Evolutionary conservation across 345 rosid species (phyloP), one percentile per base, ranked within the genome.

Genomic region (Acer saccharum): DNA sequence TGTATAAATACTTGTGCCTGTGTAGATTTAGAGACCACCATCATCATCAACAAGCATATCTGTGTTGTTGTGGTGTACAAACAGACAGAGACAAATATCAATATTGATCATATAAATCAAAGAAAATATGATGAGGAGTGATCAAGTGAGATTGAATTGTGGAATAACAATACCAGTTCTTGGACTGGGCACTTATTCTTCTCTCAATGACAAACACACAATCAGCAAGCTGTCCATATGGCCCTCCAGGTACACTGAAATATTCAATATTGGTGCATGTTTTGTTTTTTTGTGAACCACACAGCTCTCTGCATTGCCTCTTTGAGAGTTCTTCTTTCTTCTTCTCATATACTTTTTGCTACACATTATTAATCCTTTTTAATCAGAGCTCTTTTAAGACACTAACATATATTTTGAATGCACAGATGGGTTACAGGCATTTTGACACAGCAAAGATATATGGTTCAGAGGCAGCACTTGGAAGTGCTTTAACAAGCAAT

Each of bases 391-490:
- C n/a, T n/a, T n/a, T n/a, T n/a, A n/a, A n/a, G n/a, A n/a, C n/a
- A n/a, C n/a, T n/a, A n/a, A n/a, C n/a, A n/a, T n/a, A n/a, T n/a
- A 29, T 54, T 60, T 13, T 73, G 23, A 55, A 7, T 74, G 73
- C 89, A 95, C 89, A 95, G 98, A 81, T 88, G 77, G 98, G 99
- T 21, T 95, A 93, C 76, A 84, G 96, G 76, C 99, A 95, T 85
- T 89, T 95, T 46, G 99, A 93, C 80, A 92, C 99, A 0, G 98
- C 97, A 23, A 90, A 83, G 81, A 84, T 95, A 68, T 95, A 95
- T 73, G 93, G 92, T 29, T 93, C 98, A 1, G 98, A 95, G 88
- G 83, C 89, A 69, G 92, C 95, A 2, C 82, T 93, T n/a, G 98
- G 98, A 23, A 84, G 76, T 76, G 98, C 93, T 35, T 78, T 95